These are phyloP conservation scores for Penicillium ucsense DNA, from an alignment of 495 filamentous ascomycete genomes.

Conservation along the genomic window DNA sequence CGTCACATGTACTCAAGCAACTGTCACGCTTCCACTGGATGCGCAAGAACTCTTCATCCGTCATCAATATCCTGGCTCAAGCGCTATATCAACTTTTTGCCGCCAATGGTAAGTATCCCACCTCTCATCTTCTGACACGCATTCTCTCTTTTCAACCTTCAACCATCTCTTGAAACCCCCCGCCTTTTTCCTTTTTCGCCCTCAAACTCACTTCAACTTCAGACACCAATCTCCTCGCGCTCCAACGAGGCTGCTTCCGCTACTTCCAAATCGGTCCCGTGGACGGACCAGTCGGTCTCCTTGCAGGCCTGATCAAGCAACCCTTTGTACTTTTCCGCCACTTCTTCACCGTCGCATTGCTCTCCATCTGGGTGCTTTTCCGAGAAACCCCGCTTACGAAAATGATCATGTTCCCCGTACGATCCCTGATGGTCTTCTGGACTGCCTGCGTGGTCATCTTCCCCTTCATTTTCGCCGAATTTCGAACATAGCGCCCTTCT, in stretches of 20 bases:
- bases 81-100: constrained; percentile 87
- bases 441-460: constrained; percentile 84
- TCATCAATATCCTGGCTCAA: constrained; percentile 94
- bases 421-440: constrained; percentile 63
- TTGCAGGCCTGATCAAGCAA: constrained; percentile 72
- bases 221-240: constrained; percentile 64
- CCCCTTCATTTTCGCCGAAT: constrained; percentile 56
- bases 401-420: constrained; percentile 49
- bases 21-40: constrained; percentile 79
- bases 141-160: too few relatives aligned
- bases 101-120: constrained; percentile 50
- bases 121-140: too few relatives aligned
- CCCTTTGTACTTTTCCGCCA: constrained; percentile 78
- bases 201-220: background rate
- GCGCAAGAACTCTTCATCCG: constrained; percentile 67
- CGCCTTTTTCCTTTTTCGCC: too few relatives aligned
- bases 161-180: too few relatives aligned
- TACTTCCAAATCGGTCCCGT: constrained; percentile 81
- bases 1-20: constrained; percentile 49
- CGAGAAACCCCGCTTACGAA: constrained; percentile 45
- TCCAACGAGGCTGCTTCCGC: constrained; percentile 84
- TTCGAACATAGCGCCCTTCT: constrained; percentile 14
- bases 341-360: constrained; percentile 88
- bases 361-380: constrained; percentile 74
- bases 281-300: constrained; percentile 67